Evolutionary conservation across 306 rosid genomes (phyloP).

Genomic region (Datisca glomerata): DNA sequence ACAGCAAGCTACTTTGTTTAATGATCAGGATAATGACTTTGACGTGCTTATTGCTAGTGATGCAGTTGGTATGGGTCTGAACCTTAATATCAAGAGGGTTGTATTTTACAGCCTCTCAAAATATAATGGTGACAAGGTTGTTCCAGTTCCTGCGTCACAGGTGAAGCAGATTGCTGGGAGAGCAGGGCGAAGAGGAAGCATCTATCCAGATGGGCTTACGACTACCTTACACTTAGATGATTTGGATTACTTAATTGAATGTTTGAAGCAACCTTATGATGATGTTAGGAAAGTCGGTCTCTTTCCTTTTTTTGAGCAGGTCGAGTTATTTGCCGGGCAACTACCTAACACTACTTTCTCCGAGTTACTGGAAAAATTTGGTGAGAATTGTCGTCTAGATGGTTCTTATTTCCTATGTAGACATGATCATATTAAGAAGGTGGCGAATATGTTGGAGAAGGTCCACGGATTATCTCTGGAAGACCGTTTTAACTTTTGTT

Average conservation of each 20-base stretch:
- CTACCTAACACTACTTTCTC: conserved; percentile 39
- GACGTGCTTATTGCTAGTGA: conserved; percentile 91
- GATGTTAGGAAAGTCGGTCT: conserved; percentile 59
- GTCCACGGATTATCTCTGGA: conserved; percentile 55
- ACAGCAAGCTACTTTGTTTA: conserved; percentile 77
- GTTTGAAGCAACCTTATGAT: conserved; percentile 82
- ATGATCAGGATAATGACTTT: conserved; percentile 63
- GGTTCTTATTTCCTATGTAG: conserved; percentile 70
- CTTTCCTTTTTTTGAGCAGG: conserved; percentile 72
- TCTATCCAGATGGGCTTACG: conserved; percentile 74
- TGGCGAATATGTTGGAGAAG: conserved; percentile 85
- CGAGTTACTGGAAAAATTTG: conserved; percentile 55
- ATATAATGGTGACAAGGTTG: conserved; percentile 84
- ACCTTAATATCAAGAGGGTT: conserved; percentile 87
- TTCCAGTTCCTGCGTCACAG: conserved; percentile 79
- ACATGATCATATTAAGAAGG: too few relatives aligned
- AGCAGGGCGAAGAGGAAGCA: conserved; percentile 91
- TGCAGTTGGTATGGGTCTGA: conserved; percentile 97
- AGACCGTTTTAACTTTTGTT: conserved; percentile 77
- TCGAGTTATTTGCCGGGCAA: conserved; percentile 73
- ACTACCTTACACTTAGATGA: conserved; percentile 73
- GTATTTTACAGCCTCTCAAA: conserved; percentile 67
- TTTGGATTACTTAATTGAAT: conserved; percentile 77
- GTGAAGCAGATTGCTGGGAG: conserved; percentile 97
- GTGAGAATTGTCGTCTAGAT: conserved; percentile 70